Base-by-base conservation (phyloP, 2,329 filamentous ascomycete genomes). In the Verticillium alfalfae region DNA sequence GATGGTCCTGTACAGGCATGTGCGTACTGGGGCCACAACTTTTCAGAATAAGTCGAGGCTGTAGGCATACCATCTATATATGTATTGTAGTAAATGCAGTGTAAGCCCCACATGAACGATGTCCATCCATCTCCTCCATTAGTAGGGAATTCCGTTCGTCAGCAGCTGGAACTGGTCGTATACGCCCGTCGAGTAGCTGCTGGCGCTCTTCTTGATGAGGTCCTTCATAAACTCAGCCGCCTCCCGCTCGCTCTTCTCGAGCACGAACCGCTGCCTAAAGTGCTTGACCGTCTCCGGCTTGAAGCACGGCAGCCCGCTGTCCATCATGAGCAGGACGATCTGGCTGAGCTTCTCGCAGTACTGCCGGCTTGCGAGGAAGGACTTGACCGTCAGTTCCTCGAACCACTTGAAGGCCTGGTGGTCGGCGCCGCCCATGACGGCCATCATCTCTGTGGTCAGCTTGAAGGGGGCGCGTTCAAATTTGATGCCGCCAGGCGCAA, bases 401-500 rank as follows among this genome's bases (percentile, higher is more conserved):
- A 99, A 99, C 86, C 92, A 95, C 66, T 89, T 89, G 81, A 96
- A 99, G 15, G 92, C 83, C 75, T 98, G 94, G 59, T 93, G 91
- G 52, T 90, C 88, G 60, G 84, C 88, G 63, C 93, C 93, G 60
- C 95, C 94, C 94, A 99, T 98, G 69, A 99, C 95, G n/a, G 93
- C 92, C 63, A 99, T 85, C 96, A 99, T 99, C 74, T 99, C 95
- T 8, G 88, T 85, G 1, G 95, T 99, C 60, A 99, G 86, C 78
- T 99, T 99, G 84, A 99, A 99, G 0, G 95, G 95, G 0, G 95
- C 95, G 31, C 95, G 90, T 80, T 99, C 95, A 72, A 99, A 99
- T 69, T 93, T 94, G 71, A 99, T 93, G 63, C 96, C 95, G 57
- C 95, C 95, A 0, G 95, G 95, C 1, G 93, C 95, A 68, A 99